Conservation (phyloP, 2,329 filamentous ascomycete species). For the Huntiella savannae region DNA sequence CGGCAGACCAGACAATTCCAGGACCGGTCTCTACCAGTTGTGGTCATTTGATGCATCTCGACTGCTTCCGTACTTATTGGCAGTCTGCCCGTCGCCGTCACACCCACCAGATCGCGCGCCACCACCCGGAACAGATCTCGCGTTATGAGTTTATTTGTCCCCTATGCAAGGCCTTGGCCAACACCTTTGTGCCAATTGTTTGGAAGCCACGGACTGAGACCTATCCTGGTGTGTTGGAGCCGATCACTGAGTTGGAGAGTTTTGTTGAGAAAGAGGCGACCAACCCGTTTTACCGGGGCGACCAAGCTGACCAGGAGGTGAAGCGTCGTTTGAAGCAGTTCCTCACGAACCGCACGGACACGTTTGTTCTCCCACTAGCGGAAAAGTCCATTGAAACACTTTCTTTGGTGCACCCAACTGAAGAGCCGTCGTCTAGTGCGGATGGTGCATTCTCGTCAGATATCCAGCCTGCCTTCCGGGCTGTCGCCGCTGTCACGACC, state of each 20-base stretch:
- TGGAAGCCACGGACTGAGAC: conserved; percentile 48
- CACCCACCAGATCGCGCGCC: conserved; percentile 76
- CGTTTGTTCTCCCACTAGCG: neutral
- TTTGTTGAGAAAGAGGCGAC: conserved; percentile 45
- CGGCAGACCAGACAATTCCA: conserved; percentile 41
- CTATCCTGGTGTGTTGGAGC: conserved; percentile 6
- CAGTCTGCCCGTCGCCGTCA: conserved; percentile 70
- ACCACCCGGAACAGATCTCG: conserved; percentile 68
- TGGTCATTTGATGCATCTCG: conserved; percentile 96
- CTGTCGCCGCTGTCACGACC: neutral
- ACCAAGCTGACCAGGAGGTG: neutral
- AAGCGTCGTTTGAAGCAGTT: neutral
- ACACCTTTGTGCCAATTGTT: conserved; percentile 81
- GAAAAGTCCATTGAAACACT: neutral
- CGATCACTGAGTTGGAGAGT: conserved; percentile 21
- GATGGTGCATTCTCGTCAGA: neutral
- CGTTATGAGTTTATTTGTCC: conserved; percentile 89
- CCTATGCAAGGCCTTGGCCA: conserved; percentile 88
- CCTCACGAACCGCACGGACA: neutral
- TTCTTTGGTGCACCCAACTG: neutral
- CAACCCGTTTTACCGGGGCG: conserved; percentile 1
- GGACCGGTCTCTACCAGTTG: conserved; percentile 81
- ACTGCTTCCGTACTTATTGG: conserved; percentile 84
- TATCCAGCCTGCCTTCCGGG: neutral
- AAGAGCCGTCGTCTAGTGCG: neutral